Evolutionary conservation across 2,329 filamentous ascomycete species (phyloP), one percentile per base, ranked within the genome.

Genomic region (Microthyrium microscopicum): DNA sequence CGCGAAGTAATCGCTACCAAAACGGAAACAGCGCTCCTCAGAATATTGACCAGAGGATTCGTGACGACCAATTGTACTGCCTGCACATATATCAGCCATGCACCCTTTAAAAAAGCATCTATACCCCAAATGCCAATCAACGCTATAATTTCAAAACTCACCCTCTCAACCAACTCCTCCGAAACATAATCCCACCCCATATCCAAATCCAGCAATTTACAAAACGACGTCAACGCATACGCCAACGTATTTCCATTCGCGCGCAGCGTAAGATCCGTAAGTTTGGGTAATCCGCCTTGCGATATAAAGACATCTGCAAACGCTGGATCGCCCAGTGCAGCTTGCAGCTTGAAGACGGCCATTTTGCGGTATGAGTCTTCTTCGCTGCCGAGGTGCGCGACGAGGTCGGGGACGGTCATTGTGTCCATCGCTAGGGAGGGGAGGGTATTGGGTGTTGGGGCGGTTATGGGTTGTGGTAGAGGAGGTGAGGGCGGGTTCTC

Each of bases 331-430:
- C 85, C 87, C 56, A 98, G 93, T 41, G 82, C 84, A 42, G 72
- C 77, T 58, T 98, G 89, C 43, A 98, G 73, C 61, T 94, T 94
- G 70, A 98, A 98, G 40, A 91, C 89, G 39, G 89, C 89, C 82
- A 95, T 94, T 58, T 98, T 98, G 50, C 85, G 82, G 45, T 82
- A 77, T 36, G 82, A 85, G 64, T 98, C 89, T 58, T 93, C 70
- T 36, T 71, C 66, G 44, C 67, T 69, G 28, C 64, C 61, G 38
- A 77, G 57, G 33, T 68, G 63, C 40, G 64, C 60, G 39, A 75
- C 66, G 42, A 74, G 56, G 43, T 72, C 67, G 30, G 64, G 54
- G 39, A 73, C 57, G 47, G 66, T 65, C 47, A 64, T 54, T 47
- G 54, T 63, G 37, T 70, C 66, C 66, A 70, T 70, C 39, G 20